A percentile compares a stretch with the other conserved stretches of the same genome.
Evolutionary conservation across 371 early-diverging fungal species (phyloP).

Genomic region (Actinomortierella ambigua): DNA sequence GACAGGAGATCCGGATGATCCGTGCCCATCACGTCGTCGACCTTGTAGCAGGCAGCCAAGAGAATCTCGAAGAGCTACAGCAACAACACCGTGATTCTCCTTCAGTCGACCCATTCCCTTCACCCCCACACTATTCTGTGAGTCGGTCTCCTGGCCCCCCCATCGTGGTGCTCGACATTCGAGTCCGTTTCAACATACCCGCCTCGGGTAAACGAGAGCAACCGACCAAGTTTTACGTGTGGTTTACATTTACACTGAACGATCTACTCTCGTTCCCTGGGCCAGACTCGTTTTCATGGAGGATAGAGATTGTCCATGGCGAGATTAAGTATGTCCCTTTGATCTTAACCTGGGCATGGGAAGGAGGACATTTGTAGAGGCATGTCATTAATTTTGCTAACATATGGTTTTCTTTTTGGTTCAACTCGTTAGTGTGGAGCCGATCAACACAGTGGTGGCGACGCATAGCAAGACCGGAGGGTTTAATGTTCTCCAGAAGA

Average conservation of each 20-base stretch:
- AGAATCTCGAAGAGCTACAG: conserved; percentile 36
- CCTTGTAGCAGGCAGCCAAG: conserved; percentile 40
- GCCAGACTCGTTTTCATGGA: conserved; percentile 37
- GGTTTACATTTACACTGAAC: conserved; percentile 44
- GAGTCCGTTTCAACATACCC: conserved; percentile 32
- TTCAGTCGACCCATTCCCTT: too few species aligned
- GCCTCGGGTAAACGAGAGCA: conserved; percentile 2
- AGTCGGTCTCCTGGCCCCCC: conserved; percentile 1
- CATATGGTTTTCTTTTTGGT: too few species aligned
- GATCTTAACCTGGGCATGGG: too few species aligned
- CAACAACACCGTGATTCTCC: conserved; percentile 5
- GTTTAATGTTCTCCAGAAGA: too few species aligned
- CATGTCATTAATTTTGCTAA: too few species aligned
- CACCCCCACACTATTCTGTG: too few species aligned
- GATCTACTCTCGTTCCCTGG: conserved; percentile 37
- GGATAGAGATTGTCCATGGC: conserved; percentile 39
- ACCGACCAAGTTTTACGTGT: conserved; percentile 43
- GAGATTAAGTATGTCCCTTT: conserved; percentile 23
- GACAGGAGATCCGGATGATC: conserved; percentile 29
- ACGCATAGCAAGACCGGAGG: too few species aligned
- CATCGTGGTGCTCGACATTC: conserved; percentile 38
- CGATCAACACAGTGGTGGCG: too few species aligned
- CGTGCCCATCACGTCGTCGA: conserved; percentile 39
- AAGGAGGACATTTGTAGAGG: too few species aligned
- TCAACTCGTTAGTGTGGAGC: too few species aligned